Evolutionary conservation across 2,329 filamentous ascomycete genomes (phyloP).

Genomic region (Stagonosporopsis chrysanthemi): DNA sequence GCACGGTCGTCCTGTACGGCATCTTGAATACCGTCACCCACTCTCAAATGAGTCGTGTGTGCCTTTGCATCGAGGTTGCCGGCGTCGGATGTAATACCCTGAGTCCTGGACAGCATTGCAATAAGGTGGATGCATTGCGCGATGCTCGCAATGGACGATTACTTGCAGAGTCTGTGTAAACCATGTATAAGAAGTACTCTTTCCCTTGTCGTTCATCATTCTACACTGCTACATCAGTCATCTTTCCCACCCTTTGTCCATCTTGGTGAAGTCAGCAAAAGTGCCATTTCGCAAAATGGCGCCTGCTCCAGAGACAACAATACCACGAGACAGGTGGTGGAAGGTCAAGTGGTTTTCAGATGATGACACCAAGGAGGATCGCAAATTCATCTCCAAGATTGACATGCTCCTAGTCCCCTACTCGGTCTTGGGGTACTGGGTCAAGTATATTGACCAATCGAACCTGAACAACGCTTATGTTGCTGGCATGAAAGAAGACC

Average conservation of each 20-base stretch:
- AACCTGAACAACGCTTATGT: conserved; percentile 65
- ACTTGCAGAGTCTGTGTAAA: too few species aligned
- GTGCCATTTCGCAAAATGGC: neutral
- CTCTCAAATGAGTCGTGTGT: neutral
- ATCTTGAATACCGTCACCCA: neutral
- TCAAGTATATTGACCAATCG: conserved; percentile 63
- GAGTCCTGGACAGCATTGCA: neutral
- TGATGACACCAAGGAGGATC: conserved; percentile 58
- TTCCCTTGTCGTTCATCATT: too few species aligned
- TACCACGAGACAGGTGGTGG: conserved; percentile 23
- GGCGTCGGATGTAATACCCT: neutral
- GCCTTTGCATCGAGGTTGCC: neutral
- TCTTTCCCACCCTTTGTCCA: too few species aligned
- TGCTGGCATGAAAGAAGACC: conserved; percentile 59
- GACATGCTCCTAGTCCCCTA: conserved; percentile 63
- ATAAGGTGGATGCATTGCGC: conserved; percentile 2
- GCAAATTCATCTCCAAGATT: conserved; percentile 60
- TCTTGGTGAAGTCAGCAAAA: too few species aligned
- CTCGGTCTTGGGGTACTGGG: conserved; percentile 62
- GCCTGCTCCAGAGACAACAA: conserved; percentile 2
- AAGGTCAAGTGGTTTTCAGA: conserved; percentile 27
- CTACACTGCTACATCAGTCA: too few species aligned
- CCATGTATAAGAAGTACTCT: too few species aligned
- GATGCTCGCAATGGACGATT: neutral
- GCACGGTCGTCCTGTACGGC: neutral